Evolutionary conservation across 2,329 filamentous ascomycete species (phyloP).

Genomic region (Penicillium sp.): DNA sequence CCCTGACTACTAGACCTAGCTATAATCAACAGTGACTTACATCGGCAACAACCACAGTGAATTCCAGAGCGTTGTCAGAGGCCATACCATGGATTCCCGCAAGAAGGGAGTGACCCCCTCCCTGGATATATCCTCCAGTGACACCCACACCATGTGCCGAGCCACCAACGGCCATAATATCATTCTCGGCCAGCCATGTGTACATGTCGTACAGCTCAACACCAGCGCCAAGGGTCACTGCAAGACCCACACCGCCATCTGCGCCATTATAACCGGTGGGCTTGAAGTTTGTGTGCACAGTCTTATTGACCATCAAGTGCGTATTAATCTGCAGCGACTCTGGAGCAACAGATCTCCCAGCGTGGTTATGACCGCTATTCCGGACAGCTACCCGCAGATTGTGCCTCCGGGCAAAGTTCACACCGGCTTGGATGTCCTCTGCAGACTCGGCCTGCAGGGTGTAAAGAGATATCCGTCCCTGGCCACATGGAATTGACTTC

Average conservation of each 20-base stretch:
- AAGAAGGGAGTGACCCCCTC: conserved; percentile 55
- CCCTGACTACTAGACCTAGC: not conserved
- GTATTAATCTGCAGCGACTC: conserved; percentile 11
- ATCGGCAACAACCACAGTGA: conserved; percentile 41
- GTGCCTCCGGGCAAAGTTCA: conserved; percentile 3
- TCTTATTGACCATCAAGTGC: conserved; percentile 1
- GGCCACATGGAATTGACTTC: not conserved
- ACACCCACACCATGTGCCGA: conserved; percentile 48
- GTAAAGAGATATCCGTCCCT: conserved; percentile 9
- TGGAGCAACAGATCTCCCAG: conserved; percentile 10
- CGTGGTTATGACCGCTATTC: conserved; percentile 57
- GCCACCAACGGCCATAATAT: conserved; percentile 48
- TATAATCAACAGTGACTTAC: conserved; percentile 2
- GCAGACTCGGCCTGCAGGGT: not conserved
- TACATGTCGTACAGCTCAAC: conserved; percentile 52
- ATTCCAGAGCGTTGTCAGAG: conserved; percentile 46
- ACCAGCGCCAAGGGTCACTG: conserved; percentile 54
- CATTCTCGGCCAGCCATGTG: conserved; percentile 36
- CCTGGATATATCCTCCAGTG: conserved; percentile 59
- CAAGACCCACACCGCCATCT: conserved; percentile 19
- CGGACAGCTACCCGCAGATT: conserved; percentile 41
- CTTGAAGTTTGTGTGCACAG: not conserved
- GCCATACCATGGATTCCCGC: conserved; percentile 43
- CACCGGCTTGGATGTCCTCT: conserved; percentile 6
- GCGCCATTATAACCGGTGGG: not conserved